phyloP scores from a whole-genome alignment of 2,329 filamentous ascomycete genomes.

The Neocucurbitaria cava region DNA sequence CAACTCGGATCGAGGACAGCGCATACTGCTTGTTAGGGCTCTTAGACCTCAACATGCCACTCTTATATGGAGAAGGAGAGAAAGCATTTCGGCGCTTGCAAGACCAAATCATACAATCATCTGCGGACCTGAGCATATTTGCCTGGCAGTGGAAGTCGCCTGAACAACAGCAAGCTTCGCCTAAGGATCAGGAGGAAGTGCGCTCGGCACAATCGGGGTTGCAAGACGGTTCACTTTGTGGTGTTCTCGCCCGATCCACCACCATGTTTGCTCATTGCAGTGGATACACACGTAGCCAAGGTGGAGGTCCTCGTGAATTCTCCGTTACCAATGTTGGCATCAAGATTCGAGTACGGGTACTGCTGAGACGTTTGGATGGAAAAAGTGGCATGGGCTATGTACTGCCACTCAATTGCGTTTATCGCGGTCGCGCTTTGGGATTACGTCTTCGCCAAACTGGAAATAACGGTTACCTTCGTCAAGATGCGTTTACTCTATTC shows the following conservation, averaged over 20 bases:
- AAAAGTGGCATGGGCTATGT: neutral
- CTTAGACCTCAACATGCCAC: slow-evolving; percentile 33
- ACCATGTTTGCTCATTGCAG: neutral
- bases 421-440: neutral
- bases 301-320: neutral
- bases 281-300: neutral
- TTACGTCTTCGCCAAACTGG: slow-evolving; percentile 2
- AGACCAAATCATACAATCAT: slow-evolving; percentile 18
- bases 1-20: slow-evolving; percentile 28
- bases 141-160: slow-evolving; percentile 2
- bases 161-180: neutral
- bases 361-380: neutral
- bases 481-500: neutral
- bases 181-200: too few relatives aligned
- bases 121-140: slow-evolving; percentile 14
- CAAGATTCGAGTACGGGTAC: neutral
- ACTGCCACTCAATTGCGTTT: neutral
- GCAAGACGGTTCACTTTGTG: too few relatives aligned
- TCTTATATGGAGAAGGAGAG: slow-evolving; percentile 36
- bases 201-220: too few relatives aligned
- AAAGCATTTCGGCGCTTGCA: slow-evolving; percentile 25
- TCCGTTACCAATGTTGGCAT: slow-evolving; percentile 5
- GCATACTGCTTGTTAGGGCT: slow-evolving; percentile 40
- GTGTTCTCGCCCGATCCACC: too few relatives aligned
- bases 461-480: slow-evolving; percentile 1